These are phyloP conservation scores for Cryphonectria parasitica DNA, from an alignment of 2,329 filamentous ascomycete genomes.

Conservation along the genomic window DNA sequence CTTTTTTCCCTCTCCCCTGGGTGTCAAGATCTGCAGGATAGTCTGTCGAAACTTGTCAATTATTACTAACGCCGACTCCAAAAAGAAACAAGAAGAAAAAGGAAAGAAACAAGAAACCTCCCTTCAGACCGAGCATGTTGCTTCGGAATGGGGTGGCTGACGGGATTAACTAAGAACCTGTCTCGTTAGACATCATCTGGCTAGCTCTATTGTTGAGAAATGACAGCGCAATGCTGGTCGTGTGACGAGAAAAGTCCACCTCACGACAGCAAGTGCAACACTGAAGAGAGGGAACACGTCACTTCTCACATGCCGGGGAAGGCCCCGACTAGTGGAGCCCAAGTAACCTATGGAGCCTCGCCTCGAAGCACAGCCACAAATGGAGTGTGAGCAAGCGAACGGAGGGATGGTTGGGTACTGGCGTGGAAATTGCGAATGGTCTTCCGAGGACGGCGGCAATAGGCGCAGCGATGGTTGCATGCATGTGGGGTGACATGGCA, in stretches of 20 bases:
- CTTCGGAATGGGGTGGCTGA: neutral
- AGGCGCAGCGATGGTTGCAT: neutral
- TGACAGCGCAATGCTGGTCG: neutral
- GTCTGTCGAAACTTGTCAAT: neutral
- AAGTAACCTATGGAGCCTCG: neutral
- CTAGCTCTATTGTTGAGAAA: neutral
- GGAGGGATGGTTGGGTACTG: neutral
- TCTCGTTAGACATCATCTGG: neutral
- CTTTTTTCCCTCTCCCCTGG: neutral
- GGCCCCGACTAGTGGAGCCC: neutral
- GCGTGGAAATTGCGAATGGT: neutral
- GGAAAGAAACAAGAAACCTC: no score
- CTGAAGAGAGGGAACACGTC: neutral
- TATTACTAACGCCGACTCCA: neutral
- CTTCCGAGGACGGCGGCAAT: neutral
- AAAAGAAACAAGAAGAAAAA: no score
- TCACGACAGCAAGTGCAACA: neutral
- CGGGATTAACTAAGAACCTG: neutral
- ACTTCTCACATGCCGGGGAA: neutral
- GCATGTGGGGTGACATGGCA: neutral
- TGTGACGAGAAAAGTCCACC: neutral
- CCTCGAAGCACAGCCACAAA: neutral
- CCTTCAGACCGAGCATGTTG: neutral
- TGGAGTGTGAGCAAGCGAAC: neutral
- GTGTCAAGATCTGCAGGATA: neutral